Conservation (phyloP, 768 basidiomycete species). For the Neoboletus magnificus region DNA sequence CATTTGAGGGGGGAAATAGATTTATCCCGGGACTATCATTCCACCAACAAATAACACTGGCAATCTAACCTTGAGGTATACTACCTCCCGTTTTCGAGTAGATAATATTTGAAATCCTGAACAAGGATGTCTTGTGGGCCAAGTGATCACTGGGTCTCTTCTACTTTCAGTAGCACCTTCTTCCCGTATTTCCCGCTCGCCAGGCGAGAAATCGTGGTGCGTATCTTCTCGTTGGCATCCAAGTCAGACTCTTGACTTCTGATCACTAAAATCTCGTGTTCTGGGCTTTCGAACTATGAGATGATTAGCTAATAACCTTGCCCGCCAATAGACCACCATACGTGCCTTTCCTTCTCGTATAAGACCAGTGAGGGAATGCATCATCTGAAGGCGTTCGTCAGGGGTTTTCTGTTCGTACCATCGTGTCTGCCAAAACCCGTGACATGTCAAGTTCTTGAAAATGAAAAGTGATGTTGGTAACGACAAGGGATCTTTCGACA, state of each 20-base stretch:
- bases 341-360: slow-evolving; percentile 54
- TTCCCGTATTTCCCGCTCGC: slow-evolving; percentile 41
- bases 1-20: slow-evolving; percentile 88
- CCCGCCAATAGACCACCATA: neutral
- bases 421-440: slow-evolving; percentile 76
- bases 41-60: slow-evolving; percentile 15
- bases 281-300: slow-evolving; percentile 60
- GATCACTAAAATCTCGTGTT: slow-evolving; percentile 65
- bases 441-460: slow-evolving; percentile 75
- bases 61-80: neutral
- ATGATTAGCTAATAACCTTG: slow-evolving; percentile 1
- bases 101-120: neutral
- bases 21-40: slow-evolving; percentile 67
- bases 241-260: slow-evolving; percentile 36
- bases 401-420: slow-evolving; percentile 57
- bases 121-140: neutral
- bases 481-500: slow-evolving; percentile 80
- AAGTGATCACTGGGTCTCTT: slow-evolving; percentile 20
- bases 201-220: slow-evolving; percentile 33
- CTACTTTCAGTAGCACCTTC: slow-evolving; percentile 46
- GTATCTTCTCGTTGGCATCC: slow-evolving; percentile 33
- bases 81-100: neutral
- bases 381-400: slow-evolving; percentile 49
- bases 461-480: slow-evolving; percentile 79
- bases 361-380: slow-evolving; percentile 49